These are phyloP conservation scores for Diversispora epigaea DNA, from an alignment of 192 early-diverging fungal species.

Conservation along the genomic window DNA sequence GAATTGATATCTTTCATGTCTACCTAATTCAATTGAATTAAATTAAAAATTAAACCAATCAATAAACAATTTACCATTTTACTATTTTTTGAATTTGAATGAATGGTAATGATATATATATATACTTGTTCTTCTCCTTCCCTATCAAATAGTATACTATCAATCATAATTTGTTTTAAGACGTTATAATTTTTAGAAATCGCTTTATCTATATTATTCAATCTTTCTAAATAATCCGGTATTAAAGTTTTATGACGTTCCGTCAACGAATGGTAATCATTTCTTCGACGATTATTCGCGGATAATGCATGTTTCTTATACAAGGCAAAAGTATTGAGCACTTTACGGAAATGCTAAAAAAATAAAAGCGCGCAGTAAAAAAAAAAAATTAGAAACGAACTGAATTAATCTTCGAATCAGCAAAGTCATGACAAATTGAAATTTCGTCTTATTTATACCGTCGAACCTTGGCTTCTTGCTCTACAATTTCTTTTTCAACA, in stretches of 20 bases:
- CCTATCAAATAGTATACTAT: conserved; percentile 46
- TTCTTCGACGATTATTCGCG: conserved; percentile 61
- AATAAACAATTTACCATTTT: neutral
- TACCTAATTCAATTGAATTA: neutral
- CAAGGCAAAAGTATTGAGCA: conserved; percentile 57
- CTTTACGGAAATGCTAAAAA: conserved; percentile 50
- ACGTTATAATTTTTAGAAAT: conserved; percentile 61
- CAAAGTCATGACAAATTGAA: no score
- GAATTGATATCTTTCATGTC: conserved; percentile 39
- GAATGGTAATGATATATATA: conserved; percentile 23
- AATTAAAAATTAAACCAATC: neutral
- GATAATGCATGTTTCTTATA: conserved; percentile 63
- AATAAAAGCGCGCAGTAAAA: neutral
- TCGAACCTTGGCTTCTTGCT: conserved; percentile 8
- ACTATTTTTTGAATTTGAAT: conserved; percentile 1
- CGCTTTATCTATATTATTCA: conserved; percentile 58
- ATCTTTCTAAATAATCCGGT: conserved; percentile 60
- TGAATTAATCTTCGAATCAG: no score
- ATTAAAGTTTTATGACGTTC: conserved; percentile 63
- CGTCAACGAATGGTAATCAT: conserved; percentile 58
- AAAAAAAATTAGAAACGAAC: neutral
- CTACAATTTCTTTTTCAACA: neutral
- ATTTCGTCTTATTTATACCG: neutral
- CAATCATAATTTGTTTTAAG: conserved; percentile 53
- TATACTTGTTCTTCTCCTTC: conserved; percentile 27